Base-by-base conservation (phyloP, 495 filamentous ascomycete genomes). In the Daldinia grandis region DNA sequence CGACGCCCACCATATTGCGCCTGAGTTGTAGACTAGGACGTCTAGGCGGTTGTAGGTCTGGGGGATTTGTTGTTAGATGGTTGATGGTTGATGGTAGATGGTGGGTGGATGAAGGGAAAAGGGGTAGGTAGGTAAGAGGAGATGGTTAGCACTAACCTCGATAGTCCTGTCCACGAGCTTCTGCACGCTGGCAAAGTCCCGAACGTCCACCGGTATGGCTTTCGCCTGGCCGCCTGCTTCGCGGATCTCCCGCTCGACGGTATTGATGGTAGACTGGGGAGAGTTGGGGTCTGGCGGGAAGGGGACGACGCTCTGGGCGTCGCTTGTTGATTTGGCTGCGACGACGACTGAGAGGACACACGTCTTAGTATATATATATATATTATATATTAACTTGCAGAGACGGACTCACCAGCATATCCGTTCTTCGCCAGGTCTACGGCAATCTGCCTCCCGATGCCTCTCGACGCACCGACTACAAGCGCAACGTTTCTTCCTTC, bases 201-300 rank as follows among this genome's bases (percentile, higher is more conserved):
- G 84, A 1, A 90, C 89, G 71, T 97, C 93, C 8, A 93, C 90
- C 15, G 86, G 80, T 21, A 95, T 82, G 9, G 92, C 86, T 19
- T 84, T 86, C 0, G 91, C 91, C 2, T 84, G 80, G 37, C 90
- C 90, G 9, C 89, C 88, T 2, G 87, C 81, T 67, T 90, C 86
- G 17, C 73, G 81, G 72, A 95, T 97, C 75, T 97, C 93, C 37
- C 89, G 89, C 70, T 83, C 90, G 51, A 96, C 93, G 5, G 93
- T 96, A 78, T 82, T 92, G 81, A 96, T 93, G 17, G 93, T 97
- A 35, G 92, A 95, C 33, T 85, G 73, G 1, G 79, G 76, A 19
- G 92, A 94, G 78, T 95, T 94, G n/a, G 93, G 93, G 73, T 95
- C 84, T 0, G 93, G 93, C 2, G 92, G 91, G 75, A 94, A 94